Evolutionary conservation across 2,329 filamentous ascomycete species (phyloP).

Genomic region (Fusarium xylarioides): DNA sequence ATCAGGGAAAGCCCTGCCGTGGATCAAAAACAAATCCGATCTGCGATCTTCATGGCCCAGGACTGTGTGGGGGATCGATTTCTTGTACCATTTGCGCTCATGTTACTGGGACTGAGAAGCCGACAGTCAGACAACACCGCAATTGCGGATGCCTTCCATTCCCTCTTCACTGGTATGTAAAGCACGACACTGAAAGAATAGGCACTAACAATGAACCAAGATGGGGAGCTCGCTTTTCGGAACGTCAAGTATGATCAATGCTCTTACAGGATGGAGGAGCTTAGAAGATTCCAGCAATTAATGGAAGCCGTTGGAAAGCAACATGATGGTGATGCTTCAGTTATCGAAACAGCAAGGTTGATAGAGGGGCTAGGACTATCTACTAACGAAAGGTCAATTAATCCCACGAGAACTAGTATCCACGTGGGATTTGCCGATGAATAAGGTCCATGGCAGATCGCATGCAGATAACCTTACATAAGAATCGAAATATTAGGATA

Average conservation of each 20-base stretch:
- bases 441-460: no score
- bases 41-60: rapidly evolving
- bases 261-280: not conserved
- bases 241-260: not conserved
- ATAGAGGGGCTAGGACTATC: not conserved
- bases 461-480: no score
- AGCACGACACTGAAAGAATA: not conserved
- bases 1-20: not conserved
- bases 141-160: not conserved
- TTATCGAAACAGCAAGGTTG: not conserved
- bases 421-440: no score
- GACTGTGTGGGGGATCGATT: rapidly evolving
- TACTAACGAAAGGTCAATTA: not conserved
- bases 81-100: not conserved
- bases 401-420: no score
- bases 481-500: no score
- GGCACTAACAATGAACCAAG: not conserved
- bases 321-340: not conserved
- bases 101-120: not conserved
- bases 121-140: not conserved
- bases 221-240: not conserved
- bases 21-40: not conserved
- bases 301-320: not conserved
- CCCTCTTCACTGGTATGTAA: not conserved
- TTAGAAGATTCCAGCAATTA: not conserved